phyloP scores from a whole-genome alignment of 306 rosid genomes.

The Cucurbita maxima region DNA sequence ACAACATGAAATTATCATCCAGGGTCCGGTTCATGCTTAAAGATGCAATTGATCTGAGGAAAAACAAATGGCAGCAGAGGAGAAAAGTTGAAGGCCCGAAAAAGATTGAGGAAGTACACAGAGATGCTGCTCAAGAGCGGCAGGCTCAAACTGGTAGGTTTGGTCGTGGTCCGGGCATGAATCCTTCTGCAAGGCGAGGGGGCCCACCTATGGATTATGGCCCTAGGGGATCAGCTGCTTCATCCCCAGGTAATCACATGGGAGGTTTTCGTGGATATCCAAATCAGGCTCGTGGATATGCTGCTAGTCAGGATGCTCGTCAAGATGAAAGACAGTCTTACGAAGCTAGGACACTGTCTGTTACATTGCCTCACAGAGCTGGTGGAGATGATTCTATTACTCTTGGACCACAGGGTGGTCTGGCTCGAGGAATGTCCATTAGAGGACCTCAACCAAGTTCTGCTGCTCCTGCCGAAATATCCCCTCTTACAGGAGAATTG shows the following conservation, averaged over 20 bases:
- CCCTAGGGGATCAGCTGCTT: slow-evolving; percentile 45
- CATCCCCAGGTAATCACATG: slow-evolving; percentile 47
- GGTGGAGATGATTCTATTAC: slow-evolving; percentile 53
- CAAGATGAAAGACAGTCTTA: slow-evolving; percentile 48
- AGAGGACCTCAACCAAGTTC: slow-evolving; percentile 59
- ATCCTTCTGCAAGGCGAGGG: slow-evolving; percentile 46
- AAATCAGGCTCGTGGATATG: slow-evolving; percentile 49
- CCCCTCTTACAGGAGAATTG: slow-evolving; percentile 26
- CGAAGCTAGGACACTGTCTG: slow-evolving; percentile 54
- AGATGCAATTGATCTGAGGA: slow-evolving; percentile 79
- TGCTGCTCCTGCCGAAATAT: slow-evolving; percentile 27
- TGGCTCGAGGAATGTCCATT: slow-evolving; percentile 82
- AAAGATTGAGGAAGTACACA: slow-evolving; percentile 93
- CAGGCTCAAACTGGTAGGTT: slow-evolving; percentile 72
- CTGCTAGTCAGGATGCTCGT: slow-evolving; percentile 66
- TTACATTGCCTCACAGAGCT: slow-evolving; percentile 48
- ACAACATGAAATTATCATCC: slow-evolving; percentile 70
- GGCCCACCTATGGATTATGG: slow-evolving; percentile 44
- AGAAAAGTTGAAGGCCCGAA: slow-evolving; percentile 96
- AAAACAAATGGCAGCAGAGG: slow-evolving; percentile 85
- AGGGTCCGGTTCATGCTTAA: slow-evolving; percentile 93
- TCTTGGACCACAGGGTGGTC: slow-evolving; percentile 93
- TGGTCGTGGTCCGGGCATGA: slow-evolving; percentile 53
- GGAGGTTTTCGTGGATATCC: slow-evolving; percentile 55
- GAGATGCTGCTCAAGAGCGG: slow-evolving; percentile 95